These are phyloP conservation scores for Calonectria pseudoturangicola DNA, from an alignment of 2,329 filamentous ascomycete species.

Conservation along the genomic window DNA sequence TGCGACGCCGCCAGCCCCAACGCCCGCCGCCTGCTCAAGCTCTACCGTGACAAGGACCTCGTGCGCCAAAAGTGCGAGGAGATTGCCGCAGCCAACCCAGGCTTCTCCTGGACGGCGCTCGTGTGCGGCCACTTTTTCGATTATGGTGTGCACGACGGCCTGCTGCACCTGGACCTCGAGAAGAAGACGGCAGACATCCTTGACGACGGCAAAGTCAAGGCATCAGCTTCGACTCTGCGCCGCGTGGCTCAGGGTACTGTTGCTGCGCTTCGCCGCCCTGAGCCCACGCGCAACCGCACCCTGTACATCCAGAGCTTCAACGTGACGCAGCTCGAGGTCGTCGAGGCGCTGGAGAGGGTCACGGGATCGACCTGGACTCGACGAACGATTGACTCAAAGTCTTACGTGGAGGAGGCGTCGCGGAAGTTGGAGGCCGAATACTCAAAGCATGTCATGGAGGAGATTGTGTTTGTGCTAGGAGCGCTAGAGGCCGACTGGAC, in stretches of 20 bases:
- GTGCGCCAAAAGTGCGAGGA: constrained; percentile 58
- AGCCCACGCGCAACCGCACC: constrained; percentile 70
- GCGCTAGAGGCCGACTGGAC: constrained; percentile 70
- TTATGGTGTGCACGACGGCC: constrained; percentile 66
- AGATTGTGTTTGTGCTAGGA: constrained; percentile 70
- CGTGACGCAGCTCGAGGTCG: constrained; percentile 67
- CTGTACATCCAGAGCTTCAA: constrained; percentile 68
- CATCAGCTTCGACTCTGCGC: constrained; percentile 69
- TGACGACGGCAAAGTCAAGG: constrained; percentile 70
- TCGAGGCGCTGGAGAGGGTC: constrained; percentile 70
- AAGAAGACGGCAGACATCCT: constrained; percentile 66
- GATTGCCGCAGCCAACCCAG: constrained; percentile 56
- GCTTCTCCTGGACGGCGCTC: constrained; percentile 71
- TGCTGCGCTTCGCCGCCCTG: constrained; percentile 68
- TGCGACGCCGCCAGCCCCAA: constrained; percentile 61
- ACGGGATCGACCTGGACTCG: constrained; percentile 64
- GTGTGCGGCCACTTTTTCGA: constrained; percentile 68
- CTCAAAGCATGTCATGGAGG: constrained; percentile 61
- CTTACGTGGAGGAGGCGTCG: constrained; percentile 62
- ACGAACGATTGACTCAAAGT: constrained; percentile 60
- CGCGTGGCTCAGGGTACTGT: constrained; percentile 70
- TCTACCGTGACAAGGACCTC: constrained; percentile 60
- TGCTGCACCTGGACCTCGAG: constrained; percentile 66
- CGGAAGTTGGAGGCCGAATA: constrained; percentile 62
- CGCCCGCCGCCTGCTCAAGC: constrained; percentile 56